Percentiles rank a stretch among this genome's conserved stretches.
These are phyloP conservation scores for Linderniella brevidens DNA, from an alignment of 257 asterid species.

Conservation along the genomic window DNA sequence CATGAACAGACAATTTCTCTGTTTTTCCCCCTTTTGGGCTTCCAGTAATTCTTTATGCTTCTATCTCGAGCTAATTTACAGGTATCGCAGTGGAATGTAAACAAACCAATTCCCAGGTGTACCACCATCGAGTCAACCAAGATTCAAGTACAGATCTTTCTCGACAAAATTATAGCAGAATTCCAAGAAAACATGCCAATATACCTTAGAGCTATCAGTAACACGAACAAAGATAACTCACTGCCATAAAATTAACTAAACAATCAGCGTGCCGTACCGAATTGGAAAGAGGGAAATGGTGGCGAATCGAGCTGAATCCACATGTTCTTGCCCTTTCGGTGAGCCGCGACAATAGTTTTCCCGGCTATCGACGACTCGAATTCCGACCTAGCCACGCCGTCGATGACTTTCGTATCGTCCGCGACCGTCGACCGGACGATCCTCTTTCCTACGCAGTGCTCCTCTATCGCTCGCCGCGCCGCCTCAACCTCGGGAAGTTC, in stretches of 20 bases:
- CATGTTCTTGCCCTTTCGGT: constrained; percentile 96
- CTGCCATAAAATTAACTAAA: not conserved
- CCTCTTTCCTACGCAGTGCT: constrained; percentile 70
- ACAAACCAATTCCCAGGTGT: no score
- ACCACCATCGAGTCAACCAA: no score
- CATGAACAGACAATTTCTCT: no score
- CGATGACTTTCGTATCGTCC: constrained; percentile 71
- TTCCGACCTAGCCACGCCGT: constrained; percentile 53
- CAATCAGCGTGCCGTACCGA: constrained; percentile 29
- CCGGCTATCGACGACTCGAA: constrained; percentile 71
- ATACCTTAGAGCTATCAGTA: no score
- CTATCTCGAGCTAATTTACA: no score
- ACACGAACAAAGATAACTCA: no score
- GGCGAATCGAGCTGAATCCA: constrained; percentile 91
- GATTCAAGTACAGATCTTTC: no score
- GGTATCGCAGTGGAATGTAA: no score
- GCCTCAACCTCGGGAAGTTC: constrained; percentile 99
- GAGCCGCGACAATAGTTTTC: constrained; percentile 71
- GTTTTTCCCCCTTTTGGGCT: no score
- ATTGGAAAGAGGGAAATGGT: constrained; percentile 90
- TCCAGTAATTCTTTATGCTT: no score
- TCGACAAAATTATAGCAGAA: no score
- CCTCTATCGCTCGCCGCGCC: constrained; percentile 79
- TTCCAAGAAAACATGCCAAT: no score
- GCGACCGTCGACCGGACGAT: constrained; percentile 49